Base-by-base conservation (phyloP, 2,329 filamentous ascomycete genomes). In the Fusarium clavum region DNA sequence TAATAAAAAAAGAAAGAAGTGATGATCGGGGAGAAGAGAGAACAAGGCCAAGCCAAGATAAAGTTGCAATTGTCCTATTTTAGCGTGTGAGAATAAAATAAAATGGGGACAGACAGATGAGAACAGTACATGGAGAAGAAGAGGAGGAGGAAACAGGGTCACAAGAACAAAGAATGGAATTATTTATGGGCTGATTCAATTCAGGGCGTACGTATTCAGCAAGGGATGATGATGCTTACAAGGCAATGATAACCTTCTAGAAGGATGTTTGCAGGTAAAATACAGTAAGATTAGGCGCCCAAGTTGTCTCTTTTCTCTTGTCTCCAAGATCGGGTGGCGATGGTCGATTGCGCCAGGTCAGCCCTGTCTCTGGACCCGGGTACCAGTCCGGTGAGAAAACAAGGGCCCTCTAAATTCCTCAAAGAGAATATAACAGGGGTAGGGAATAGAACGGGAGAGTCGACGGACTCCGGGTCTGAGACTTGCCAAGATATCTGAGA, bases 241-340 rank as follows among this genome's bases (percentile, higher is more conserved):
- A 9, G 34, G 18, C 34, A 38, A 6, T 30, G 29, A 30, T 11
- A 10, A 18, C 18, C 34, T 38, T 38, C 34, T 38, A 38, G 34
- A 38, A 38, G 34, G 18, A 38, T 38, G 16, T 38, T 38, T 38
- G 34, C 34, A 38, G 34, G 18, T 14, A 32, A 7, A 16, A 8
- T 14, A 32, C 16, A n/a, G 34, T 38, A 38, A 38, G 29, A 51
- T 22, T 44, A 41, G 20, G 20, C 43, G 32, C 29, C 13, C 29
- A 60, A 45, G 58, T 71, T 71, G 53, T 71, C 68, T 71, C 68
- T 71, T 71, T 58, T 69, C 68, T 71, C 68, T 69, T 71, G 14
- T 63, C 66, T 57, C 53, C 30, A 38, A 44, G 24, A 46, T 46
- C 44, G 44, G 25, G 49, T 52, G 49, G 49, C 49, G 49, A 52